A percentile compares a stretch with the other conserved stretches of the same genome.
These are phyloP conservation scores for Coemansia umbellata DNA, from an alignment of 192 early-diverging fungal genomes.

Conservation along the genomic window DNA sequence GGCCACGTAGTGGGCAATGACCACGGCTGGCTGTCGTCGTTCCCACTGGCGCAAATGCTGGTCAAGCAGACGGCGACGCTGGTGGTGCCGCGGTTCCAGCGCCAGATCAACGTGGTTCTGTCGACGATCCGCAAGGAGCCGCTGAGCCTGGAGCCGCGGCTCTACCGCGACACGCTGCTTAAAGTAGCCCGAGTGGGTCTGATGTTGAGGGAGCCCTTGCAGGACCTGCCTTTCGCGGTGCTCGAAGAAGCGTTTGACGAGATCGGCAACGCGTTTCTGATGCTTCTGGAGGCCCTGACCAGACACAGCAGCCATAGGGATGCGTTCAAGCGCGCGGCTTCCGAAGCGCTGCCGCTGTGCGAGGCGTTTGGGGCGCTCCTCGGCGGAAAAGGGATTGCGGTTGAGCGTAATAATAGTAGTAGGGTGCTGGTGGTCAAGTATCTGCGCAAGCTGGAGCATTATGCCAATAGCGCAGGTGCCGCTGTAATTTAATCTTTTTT, in stretches of 20 bases:
- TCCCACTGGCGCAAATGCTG: conserved; percentile 39
- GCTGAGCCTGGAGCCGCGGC: conserved; percentile 43
- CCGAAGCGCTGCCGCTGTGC: conserved; percentile 27
- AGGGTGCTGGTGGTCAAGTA: conserved; percentile 19
- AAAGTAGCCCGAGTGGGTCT: conserved; percentile 36
- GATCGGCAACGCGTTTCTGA: conserved; percentile 31
- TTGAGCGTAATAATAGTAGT: not conserved
- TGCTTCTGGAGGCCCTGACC: conserved; percentile 45
- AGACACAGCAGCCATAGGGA: conserved; percentile 46
- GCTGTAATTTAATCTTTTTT: not conserved
- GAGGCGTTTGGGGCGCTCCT: conserved; percentile 19
- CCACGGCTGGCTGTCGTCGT: conserved; percentile 37
- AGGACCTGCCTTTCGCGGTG: conserved; percentile 4
- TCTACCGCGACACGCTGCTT: conserved; percentile 49
- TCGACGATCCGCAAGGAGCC: conserved; percentile 43
- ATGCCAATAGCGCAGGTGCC: conserved; percentile 10
- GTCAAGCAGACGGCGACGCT: conserved; percentile 37
- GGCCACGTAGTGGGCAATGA: conserved; percentile 24
- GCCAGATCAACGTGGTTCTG: conserved; percentile 43
- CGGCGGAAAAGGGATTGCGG: not conserved
- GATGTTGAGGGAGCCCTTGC: conserved; percentile 22
- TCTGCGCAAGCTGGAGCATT: conserved; percentile 32
- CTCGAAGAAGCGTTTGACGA: conserved; percentile 31
- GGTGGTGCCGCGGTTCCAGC: conserved; percentile 37
- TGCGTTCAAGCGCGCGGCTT: conserved; percentile 26